phyloP scores from a whole-genome alignment of 768 basidiomycete genomes.

The Grammothele lineata region DNA sequence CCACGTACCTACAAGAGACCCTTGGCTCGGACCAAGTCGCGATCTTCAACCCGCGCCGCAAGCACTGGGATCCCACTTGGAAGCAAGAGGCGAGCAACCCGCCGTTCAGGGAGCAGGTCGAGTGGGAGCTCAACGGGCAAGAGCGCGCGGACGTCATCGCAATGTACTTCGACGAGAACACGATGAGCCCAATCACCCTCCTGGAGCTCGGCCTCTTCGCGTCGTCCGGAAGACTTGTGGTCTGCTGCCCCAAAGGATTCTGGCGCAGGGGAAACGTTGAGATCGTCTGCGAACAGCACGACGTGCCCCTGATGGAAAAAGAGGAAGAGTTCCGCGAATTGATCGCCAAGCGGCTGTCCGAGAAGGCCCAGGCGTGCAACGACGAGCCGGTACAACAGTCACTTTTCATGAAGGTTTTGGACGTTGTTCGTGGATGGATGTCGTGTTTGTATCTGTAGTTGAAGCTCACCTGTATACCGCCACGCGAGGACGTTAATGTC shows the following conservation, averaged over 20 bases:
- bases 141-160: conserved; percentile 1
- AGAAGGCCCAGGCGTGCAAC: too few species aligned
- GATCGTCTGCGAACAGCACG: neutral
- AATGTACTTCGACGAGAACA: neutral
- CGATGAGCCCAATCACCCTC: neutral
- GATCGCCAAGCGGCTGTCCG: too few species aligned
- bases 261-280: neutral
- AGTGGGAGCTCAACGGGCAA: neutral
- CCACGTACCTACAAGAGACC: too few species aligned
- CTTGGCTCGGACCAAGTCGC: too few species aligned
- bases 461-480: too few species aligned
- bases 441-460: too few species aligned
- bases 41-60: conserved; percentile 1
- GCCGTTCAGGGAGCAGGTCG: neutral
- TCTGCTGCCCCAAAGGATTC: neutral
- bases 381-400: too few species aligned
- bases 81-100: neutral
- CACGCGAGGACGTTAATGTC: too few species aligned
- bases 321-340: too few species aligned
- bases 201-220: neutral
- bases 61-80: neutral
- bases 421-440: too few species aligned
- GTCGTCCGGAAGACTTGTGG: neutral
- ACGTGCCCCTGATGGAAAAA: neutral
- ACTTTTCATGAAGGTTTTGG: too few species aligned